phyloP scores from a whole-genome alignment of 1,284 basidiomycete species.

The Athelia sp. region DNA sequence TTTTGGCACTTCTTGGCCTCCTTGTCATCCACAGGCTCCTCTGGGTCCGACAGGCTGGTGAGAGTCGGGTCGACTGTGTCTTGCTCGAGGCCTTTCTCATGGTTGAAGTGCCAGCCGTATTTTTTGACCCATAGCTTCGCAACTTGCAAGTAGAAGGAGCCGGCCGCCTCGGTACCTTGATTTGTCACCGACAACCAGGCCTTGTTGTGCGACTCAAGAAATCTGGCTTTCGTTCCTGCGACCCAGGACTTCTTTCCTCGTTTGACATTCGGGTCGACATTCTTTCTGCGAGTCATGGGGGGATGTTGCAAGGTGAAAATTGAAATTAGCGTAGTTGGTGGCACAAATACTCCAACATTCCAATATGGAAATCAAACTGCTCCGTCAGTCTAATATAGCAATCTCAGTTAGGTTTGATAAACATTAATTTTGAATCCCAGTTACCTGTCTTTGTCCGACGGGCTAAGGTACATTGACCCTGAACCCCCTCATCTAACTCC shows the following conservation, averaged over 20 bases:
- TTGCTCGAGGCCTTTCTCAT: background rate
- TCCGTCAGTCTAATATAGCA: too few species aligned
- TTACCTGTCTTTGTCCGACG: too few species aligned
- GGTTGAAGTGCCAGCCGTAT: background rate
- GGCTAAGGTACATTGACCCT: too few species aligned
- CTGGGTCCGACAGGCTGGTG: background rate
- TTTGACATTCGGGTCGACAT: too few species aligned
- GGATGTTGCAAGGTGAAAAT: too few species aligned
- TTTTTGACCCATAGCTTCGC: background rate
- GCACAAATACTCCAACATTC: too few species aligned
- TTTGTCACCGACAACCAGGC: background rate
- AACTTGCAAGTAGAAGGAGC: background rate
- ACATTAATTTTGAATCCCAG: too few species aligned
- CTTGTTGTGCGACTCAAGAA: background rate
- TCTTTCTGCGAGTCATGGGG: too few species aligned
- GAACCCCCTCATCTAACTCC: too few species aligned
- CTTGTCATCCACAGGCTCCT: background rate
- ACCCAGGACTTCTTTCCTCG: background rate
- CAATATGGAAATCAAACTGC: too few species aligned
- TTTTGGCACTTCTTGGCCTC: background rate
- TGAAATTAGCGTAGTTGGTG: too few species aligned
- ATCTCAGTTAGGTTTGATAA: too few species aligned
- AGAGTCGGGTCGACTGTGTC: background rate
- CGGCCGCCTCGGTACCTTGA: background rate
- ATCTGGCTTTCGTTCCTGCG: background rate